phyloP scores from a whole-genome alignment of 2,329 filamentous ascomycete genomes.

The Colletotrichum tropicale region DNA sequence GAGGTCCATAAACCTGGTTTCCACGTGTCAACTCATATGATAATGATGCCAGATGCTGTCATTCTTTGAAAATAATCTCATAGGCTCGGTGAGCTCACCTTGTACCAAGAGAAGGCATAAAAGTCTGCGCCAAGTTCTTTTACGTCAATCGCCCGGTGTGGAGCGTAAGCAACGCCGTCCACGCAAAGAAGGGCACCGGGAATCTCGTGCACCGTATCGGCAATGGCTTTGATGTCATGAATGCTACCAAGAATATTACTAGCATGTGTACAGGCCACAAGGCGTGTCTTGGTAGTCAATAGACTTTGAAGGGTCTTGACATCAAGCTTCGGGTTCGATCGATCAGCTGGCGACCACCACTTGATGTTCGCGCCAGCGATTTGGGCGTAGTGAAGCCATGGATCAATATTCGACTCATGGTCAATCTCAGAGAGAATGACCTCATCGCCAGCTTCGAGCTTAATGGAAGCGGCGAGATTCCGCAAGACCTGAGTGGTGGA shows the following conservation, averaged over 20 bases:
- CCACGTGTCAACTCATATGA: background rate
- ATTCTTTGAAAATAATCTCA: background rate
- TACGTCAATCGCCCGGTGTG: constrained; percentile 73
- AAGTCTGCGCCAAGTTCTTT: constrained; percentile 72
- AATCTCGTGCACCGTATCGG: constrained; percentile 52
- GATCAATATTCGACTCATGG: constrained; percentile 78
- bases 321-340: constrained; percentile 55
- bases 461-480: constrained; percentile 66
- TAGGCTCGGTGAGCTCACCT: constrained; percentile 37
- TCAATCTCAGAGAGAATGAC: constrained; percentile 74
- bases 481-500: constrained; percentile 79
- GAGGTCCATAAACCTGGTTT: constrained; percentile 69
- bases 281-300: constrained; percentile 55
- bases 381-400: constrained; percentile 73
- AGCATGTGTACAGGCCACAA: constrained; percentile 76
- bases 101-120: constrained; percentile 82
- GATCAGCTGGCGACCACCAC: constrained; percentile 68
- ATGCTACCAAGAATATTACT: constrained; percentile 77
- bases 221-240: constrained; percentile 63
- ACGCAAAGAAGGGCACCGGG: constrained; percentile 67
- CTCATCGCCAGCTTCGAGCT: constrained; percentile 62
- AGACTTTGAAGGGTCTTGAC: background rate
- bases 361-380: constrained; percentile 65
- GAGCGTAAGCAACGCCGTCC: constrained; percentile 78
- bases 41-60: background rate